Conservation (phyloP, 148 eudicot species). For the Fagopyrum homotropicum region DNA sequence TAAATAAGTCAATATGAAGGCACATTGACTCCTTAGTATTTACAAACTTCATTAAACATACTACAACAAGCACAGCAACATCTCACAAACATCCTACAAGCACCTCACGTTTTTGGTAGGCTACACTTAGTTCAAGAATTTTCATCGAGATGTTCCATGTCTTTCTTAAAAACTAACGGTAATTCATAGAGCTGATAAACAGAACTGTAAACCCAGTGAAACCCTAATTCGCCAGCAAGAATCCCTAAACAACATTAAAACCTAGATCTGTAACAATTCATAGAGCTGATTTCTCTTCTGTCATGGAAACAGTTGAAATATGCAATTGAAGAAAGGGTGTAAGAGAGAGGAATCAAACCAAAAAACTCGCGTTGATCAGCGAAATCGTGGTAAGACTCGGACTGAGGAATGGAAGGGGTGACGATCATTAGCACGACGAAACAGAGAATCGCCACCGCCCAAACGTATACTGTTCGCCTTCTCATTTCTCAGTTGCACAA, state of each 20-base stretch:
- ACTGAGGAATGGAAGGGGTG: conserved; percentile 80
- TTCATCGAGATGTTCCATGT: background rate
- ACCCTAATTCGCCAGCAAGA: background rate
- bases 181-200: background rate
- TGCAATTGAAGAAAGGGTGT: background rate
- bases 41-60: background rate
- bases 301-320: background rate
- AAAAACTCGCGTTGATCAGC: conserved; percentile 73
- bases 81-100: background rate
- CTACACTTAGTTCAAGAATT: background rate
- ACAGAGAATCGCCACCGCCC: conserved; percentile 45
- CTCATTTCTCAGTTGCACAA: conserved; percentile 24
- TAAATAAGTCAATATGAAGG: background rate
- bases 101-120: background rate
- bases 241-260: background rate
- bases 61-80: background rate
- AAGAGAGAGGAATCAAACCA: conserved; percentile 26
- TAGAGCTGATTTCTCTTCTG: background rate
- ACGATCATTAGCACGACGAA: conserved; percentile 72
- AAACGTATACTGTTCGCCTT: conserved; percentile 36
- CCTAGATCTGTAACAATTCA: background rate
- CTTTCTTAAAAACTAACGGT: background rate
- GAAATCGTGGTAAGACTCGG: conserved; percentile 73
- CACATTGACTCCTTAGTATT: background rate
- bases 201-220: background rate